A percentile compares a stretch with the other conserved stretches of the same genome.
Evolutionary conservation across 345 rosid species (phyloP).

Genomic region (Anastatica hierochuntica): DNA sequence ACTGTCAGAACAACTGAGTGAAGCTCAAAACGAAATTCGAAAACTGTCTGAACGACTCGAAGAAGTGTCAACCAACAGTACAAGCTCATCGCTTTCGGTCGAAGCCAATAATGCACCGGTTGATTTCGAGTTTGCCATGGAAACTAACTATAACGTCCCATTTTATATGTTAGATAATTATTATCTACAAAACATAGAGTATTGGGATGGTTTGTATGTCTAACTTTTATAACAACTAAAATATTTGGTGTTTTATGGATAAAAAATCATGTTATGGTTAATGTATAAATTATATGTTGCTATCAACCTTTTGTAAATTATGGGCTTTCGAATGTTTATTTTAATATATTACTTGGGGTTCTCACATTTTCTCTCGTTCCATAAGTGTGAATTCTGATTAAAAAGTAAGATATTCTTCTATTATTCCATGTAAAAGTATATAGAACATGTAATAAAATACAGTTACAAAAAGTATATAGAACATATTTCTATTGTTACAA

Average conservation of each 20-base stretch:
- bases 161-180: constrained; percentile 34
- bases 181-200: constrained; percentile 36
- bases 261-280: background rate
- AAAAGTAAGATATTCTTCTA: no score
- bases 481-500: no score
- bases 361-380: no score
- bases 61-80: constrained; percentile 39
- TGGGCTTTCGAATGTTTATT: constrained; percentile 1
- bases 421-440: no score
- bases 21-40: constrained; percentile 45
- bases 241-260: no score
- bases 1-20: constrained; percentile 39
- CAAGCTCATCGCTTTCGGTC: constrained; percentile 41
- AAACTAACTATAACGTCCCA: constrained; percentile 31
- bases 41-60: constrained; percentile 33
- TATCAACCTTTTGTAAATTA: constrained; percentile 11
- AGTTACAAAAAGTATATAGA: no score
- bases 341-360: no score
- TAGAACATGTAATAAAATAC: no score
- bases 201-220: constrained; percentile 45
- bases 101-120: constrained; percentile 34
- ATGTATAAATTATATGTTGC: constrained; percentile 10
- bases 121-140: constrained; percentile 34
- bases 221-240: background rate
- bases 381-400: no score